Percentiles rank a stretch among this genome's conserved stretches.
These are phyloP conservation scores for Leccinellum luteum DNA, from an alignment of 768 basidiomycete species.

Conservation along the genomic window DNA sequence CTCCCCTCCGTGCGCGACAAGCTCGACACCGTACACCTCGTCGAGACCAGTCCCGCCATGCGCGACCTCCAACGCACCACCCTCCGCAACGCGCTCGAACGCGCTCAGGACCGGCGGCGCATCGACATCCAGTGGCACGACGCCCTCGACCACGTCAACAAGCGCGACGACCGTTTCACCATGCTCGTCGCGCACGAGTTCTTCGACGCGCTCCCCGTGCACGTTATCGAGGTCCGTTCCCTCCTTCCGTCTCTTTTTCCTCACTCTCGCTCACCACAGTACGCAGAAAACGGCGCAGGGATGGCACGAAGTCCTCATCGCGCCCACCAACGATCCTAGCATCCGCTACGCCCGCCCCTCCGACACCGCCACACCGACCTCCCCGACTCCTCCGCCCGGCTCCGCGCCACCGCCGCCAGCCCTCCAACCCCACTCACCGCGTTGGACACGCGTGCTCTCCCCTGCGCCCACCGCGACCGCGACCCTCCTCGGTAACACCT, in stretches of 20 bases:
- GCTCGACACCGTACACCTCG: slow-evolving; percentile 61
- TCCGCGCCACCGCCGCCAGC: background rate
- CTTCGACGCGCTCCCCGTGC: slow-evolving; percentile 94
- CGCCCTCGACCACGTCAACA: slow-evolving; percentile 63
- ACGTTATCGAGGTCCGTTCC: slow-evolving; percentile 71
- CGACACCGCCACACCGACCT: slow-evolving; percentile 7
- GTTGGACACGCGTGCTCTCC: slow-evolving; percentile 66
- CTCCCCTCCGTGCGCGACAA: slow-evolving; percentile 36
- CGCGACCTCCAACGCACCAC: slow-evolving; percentile 57
- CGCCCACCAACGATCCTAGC: slow-evolving; percentile 41
- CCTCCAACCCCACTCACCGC: slow-evolving; percentile 30
- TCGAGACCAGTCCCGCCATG: slow-evolving; percentile 78
- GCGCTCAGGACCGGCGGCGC: slow-evolving; percentile 15
- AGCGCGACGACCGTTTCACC: slow-evolving; percentile 56
- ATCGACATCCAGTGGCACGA: slow-evolving; percentile 68
- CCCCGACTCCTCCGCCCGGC: background rate
- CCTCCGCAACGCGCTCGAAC: slow-evolving; percentile 35
- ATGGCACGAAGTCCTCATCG: slow-evolving; percentile 85
- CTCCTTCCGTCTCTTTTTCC: background rate
- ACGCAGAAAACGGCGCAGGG: slow-evolving; percentile 70
- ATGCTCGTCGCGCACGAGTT: slow-evolving; percentile 95
- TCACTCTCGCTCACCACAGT: background rate
- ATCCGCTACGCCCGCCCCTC: slow-evolving; percentile 25
- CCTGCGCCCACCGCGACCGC: slow-evolving; percentile 53
- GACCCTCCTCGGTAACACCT: slow-evolving; percentile 58